These are phyloP conservation scores for Trichophyton equinum DNA, from an alignment of 2,329 filamentous ascomycete species.

Conservation along the genomic window DNA sequence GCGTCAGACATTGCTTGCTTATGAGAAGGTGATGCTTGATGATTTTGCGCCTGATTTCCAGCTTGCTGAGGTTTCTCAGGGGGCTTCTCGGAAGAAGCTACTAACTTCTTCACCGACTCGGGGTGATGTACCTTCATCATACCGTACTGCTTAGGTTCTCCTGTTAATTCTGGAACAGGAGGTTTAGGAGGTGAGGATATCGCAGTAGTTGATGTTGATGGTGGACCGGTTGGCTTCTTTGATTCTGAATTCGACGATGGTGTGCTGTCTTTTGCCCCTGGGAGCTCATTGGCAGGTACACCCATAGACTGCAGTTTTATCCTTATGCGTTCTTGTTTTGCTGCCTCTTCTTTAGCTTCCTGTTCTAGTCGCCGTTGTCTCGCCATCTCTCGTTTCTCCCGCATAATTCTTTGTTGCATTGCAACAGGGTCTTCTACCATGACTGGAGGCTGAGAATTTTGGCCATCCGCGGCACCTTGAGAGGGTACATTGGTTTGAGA, in stretches of 20 bases:
- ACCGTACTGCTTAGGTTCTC: slow-evolving; percentile 47
- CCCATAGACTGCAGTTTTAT: slow-evolving; percentile 45
- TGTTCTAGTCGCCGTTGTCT: slow-evolving; percentile 43
- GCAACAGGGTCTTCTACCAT: slow-evolving; percentile 33
- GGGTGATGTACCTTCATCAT: slow-evolving; percentile 51
- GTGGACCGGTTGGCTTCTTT: slow-evolving; percentile 7
- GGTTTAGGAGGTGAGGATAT: slow-evolving; percentile 46
- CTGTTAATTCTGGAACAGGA: slow-evolving; percentile 44
- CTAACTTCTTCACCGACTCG: slow-evolving; percentile 39
- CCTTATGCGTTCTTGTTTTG: slow-evolving; percentile 45
- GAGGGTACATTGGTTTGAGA: slow-evolving; percentile 13
- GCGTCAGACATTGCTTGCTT: neutral
- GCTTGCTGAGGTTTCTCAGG: slow-evolving; percentile 22
- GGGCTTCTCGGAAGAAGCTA: slow-evolving; percentile 24
- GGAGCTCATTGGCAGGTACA: slow-evolving; percentile 28
- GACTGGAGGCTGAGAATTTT: slow-evolving; percentile 12
- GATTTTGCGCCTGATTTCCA: slow-evolving; percentile 15
- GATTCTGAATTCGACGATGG: neutral
- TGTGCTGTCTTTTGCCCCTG: slow-evolving; percentile 11
- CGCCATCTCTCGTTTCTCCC: slow-evolving; percentile 45
- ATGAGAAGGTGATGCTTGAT: slow-evolving; percentile 16
- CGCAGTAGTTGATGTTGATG: slow-evolving; percentile 20
- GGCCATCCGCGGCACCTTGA: slow-evolving; percentile 10
- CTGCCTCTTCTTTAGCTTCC: slow-evolving; percentile 44
- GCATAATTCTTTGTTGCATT: slow-evolving; percentile 49